phyloP scores from a whole-genome alignment of 1,139 yeast genomes.

The Trichomonascaceae sp. region DNA sequence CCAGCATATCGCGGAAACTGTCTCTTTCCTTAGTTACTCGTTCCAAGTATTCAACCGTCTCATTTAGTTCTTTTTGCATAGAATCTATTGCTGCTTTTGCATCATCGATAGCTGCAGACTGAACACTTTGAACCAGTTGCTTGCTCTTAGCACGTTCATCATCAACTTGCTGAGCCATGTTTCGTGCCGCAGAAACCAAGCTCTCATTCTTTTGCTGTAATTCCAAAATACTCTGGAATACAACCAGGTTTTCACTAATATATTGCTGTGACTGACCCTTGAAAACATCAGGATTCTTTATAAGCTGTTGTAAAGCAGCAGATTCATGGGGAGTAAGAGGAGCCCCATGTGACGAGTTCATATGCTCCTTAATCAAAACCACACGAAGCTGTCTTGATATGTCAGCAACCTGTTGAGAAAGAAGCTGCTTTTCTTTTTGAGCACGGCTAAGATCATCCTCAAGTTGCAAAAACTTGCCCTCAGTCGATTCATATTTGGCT shows the following conservation, averaged over 20 bases:
- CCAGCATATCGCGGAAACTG: constrained; percentile 46
- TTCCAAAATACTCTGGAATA: constrained; percentile 61
- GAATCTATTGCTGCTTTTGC: constrained; percentile 72
- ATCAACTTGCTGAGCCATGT: constrained; percentile 66
- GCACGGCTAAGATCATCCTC: constrained; percentile 24
- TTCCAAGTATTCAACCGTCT: constrained; percentile 44
- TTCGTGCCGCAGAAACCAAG: constrained; percentile 59
- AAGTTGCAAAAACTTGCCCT: constrained; percentile 28
- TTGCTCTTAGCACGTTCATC: constrained; percentile 39
- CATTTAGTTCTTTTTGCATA: constrained; percentile 56
- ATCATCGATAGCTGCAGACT: constrained; percentile 58
- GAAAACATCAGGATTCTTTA: constrained; percentile 26
- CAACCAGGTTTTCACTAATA: constrained; percentile 67
- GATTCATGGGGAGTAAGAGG: constrained; percentile 58
- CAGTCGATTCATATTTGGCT: constrained; percentile 38
- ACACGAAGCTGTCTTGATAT: constrained; percentile 74
- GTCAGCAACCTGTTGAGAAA: constrained; percentile 57
- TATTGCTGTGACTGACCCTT: constrained; percentile 29
- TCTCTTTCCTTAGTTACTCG: constrained; percentile 62
- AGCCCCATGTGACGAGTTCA: constrained; percentile 43
- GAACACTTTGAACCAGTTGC: constrained; percentile 43
- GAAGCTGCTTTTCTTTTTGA: constrained; percentile 33
- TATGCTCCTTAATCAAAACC: constrained; percentile 59
- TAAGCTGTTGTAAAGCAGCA: constrained; percentile 45
- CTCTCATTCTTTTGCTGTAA: constrained; percentile 71